A percentile compares a stretch with the other conserved stretches of the same genome.
phyloP scores from a whole-genome alignment of 2,329 filamentous ascomycete genomes.

The Fusarium aywerte region DNA sequence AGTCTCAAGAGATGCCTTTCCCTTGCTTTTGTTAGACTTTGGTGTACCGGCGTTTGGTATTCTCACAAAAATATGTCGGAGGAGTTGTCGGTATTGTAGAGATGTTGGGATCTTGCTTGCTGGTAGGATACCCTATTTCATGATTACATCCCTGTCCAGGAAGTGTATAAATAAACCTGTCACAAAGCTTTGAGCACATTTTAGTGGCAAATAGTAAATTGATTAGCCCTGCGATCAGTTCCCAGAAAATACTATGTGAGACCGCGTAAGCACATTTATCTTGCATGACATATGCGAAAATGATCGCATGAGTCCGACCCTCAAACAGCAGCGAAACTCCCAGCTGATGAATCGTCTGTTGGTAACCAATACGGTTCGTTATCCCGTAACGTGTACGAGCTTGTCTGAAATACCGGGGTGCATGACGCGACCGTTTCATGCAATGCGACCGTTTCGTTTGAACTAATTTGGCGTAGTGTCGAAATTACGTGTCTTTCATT shows the following conservation, averaged over 20 bases:
- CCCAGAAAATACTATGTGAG: not conserved
- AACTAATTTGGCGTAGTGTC: not conserved
- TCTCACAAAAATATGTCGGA: not conserved
- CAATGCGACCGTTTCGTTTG: not conserved
- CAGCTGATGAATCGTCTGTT: not conserved
- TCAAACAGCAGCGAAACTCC: not conserved
- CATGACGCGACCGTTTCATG: slow-evolving; percentile 11
- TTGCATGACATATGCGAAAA: not conserved
- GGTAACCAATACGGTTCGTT: not conserved
- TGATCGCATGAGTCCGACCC: not conserved
- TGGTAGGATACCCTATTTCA: not conserved
- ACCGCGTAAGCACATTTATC: not conserved
- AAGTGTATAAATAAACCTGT: not conserved
- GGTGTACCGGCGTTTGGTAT: not conserved
- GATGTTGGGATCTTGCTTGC: not conserved
- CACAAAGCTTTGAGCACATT: not conserved
- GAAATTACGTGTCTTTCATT: slow-evolving; percentile 2
- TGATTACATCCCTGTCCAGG: not conserved
- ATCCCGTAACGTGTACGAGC: not conserved
- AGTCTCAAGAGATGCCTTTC: not conserved
- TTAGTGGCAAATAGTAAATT: not conserved
- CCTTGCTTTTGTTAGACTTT: not conserved
- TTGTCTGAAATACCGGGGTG: not conserved
- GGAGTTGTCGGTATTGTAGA: no score
- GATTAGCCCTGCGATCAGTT: not conserved